Conservation (phyloP, 169 alveolate genomes). For the Toxoplasma gondii region DNA sequence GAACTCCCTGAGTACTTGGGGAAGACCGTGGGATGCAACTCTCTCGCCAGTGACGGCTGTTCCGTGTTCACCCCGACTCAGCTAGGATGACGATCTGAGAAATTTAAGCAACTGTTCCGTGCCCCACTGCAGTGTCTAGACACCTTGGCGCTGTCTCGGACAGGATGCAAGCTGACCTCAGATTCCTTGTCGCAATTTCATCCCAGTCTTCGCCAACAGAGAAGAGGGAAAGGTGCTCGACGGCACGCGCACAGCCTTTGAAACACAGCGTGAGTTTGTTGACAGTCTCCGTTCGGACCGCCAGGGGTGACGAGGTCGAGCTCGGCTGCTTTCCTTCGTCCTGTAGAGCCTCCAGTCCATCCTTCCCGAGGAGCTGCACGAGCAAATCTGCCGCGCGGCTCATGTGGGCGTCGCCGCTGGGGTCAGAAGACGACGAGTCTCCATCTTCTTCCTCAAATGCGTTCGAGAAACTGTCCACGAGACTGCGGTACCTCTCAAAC, state of each 20-base stretch:
- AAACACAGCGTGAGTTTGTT: not conserved
- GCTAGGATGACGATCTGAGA: too few species aligned
- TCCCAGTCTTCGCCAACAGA: constrained; percentile 8
- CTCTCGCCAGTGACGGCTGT: too few species aligned
- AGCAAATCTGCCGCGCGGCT: not conserved
- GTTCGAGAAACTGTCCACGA: not conserved
- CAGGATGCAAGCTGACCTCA: not conserved
- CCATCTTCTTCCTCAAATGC: not conserved
- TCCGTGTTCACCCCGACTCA: too few species aligned
- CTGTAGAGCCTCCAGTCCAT: not conserved
- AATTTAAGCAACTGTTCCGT: too few species aligned
- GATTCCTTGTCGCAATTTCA: not conserved
- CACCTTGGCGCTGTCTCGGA: too few species aligned
- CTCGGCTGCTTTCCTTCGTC: not conserved
- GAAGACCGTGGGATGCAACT: too few species aligned
- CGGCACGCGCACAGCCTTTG: constrained; percentile 2
- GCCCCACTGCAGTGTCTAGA: too few species aligned
- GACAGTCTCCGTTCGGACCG: not conserved
- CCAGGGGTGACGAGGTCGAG: not conserved
- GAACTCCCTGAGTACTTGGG: too few species aligned
- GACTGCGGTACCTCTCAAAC: not conserved
- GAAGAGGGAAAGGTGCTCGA: not conserved
- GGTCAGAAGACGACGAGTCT: not conserved
- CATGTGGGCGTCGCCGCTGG: not conserved
- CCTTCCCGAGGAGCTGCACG: not conserved